Base-by-base conservation (phyloP, 192 early-diverging fungal species). In the Phycomyces nitens region DNA sequence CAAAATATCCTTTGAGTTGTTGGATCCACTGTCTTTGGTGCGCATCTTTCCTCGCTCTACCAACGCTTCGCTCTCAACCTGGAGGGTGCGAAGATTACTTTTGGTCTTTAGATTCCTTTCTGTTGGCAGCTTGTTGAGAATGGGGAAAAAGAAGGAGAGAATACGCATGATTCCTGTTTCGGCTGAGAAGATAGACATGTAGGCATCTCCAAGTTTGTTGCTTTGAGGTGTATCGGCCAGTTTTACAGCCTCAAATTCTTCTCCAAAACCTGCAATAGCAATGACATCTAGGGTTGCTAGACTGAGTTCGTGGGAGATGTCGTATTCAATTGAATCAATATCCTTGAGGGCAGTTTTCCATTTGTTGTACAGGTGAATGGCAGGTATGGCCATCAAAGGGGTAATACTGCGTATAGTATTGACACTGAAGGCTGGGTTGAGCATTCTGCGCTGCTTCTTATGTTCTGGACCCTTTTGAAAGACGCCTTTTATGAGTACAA, bases 371-470 rank as follows among this genome's bases (percentile, higher is more conserved):
- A 84, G 40, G 3, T 47, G 23, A 39, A 62, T 50, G 0, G 53
- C 64, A 15, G 77, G 73, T 0, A 43, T 38, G 4, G 65, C 62
- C 70, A 86, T 74, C 26, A 69, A 60, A 1, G 73, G 72, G 3
- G 82, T 70, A 61, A 82, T 75, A 7, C 59, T 64, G 24, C 80
- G 79, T 49, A 84, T 74, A 5, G 74, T 62, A 20, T 67, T 54
- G 54, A 74, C 56, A 8, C 62, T 61, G 38, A 86, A 86, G 12
- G 81, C 78, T 5, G 84, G 84, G 57, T 82, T 82, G 11, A 86
- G 50, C 76, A 84, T 75, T 56, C 82, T 83, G 34, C 84, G 73
- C 51, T 86, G 84, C 29, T 64, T 64, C 49, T 55, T 59, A 64
- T 86, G 84, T 6, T 24, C 74, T 43, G 70, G 74, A 1, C 84